phyloP scores from a whole-genome alignment of 805 yeast genomes.

The Candida chilensis region DNA sequence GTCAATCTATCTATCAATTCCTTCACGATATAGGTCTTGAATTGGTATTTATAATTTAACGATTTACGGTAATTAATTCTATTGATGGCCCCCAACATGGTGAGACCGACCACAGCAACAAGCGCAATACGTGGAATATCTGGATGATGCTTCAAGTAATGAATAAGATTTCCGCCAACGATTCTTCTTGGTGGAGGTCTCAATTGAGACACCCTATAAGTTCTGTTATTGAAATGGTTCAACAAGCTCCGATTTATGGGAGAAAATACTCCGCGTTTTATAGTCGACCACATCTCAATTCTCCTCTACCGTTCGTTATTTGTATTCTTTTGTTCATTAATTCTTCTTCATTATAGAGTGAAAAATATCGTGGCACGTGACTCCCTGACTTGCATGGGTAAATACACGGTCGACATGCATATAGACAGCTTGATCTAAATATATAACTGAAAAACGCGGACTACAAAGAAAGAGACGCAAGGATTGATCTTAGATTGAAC shows the following conservation, averaged over 20 bases:
- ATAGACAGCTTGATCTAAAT: too few species aligned
- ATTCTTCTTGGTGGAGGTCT: constrained; percentile 4
- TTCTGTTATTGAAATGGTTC: neutral
- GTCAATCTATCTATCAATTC: constrained; percentile 29
- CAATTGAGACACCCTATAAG: constrained; percentile 5
- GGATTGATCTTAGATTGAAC: too few species aligned
- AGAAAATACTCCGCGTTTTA: neutral
- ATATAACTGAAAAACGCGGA: too few species aligned
- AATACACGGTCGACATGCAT: too few species aligned
- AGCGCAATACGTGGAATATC: constrained; percentile 28
- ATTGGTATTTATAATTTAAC: constrained; percentile 22
- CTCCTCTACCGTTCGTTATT: too few species aligned
- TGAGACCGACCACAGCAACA: constrained; percentile 34
- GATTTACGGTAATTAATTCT: constrained; percentile 27
- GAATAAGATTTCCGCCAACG: constrained; percentile 8
- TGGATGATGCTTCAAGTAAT: constrained; percentile 5
- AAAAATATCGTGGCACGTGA: too few species aligned
- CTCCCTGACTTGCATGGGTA: too few species aligned
- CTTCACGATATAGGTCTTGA: constrained; percentile 25
- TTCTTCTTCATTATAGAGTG: too few species aligned
- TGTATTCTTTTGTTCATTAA: too few species aligned
- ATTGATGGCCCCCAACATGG: constrained; percentile 35
- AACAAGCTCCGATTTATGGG: neutral
- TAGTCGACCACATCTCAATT: too few species aligned
- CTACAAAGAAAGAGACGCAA: too few species aligned